A percentile compares a stretch with the other conserved stretches of the same genome.
Evolutionary conservation across 345 rosid genomes (phyloP).

Genomic region (Kernera saxatilis): DNA sequence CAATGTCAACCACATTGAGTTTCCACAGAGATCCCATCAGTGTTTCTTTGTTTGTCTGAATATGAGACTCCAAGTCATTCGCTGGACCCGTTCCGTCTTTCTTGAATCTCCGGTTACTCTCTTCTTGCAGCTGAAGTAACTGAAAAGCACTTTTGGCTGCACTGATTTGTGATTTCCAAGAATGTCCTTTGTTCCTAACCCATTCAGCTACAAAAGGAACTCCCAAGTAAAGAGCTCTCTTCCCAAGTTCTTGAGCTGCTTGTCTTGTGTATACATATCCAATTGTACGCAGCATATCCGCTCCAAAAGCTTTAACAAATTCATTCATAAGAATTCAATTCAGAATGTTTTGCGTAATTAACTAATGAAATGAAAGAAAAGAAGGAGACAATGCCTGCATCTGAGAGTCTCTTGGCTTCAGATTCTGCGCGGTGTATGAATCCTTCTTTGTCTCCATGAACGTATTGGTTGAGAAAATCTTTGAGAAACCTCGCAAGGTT

Average conservation of each 20-base stretch:
- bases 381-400: conserved; percentile 51
- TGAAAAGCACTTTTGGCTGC: conserved; percentile 98
- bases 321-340: background rate
- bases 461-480: conserved; percentile 68
- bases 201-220: conserved; percentile 97
- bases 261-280: conserved; percentile 90
- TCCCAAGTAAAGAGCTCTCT: conserved; percentile 73
- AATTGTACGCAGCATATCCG: conserved; percentile 76
- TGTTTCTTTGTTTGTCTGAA: conserved; percentile 67
- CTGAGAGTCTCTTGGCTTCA: conserved; percentile 78
- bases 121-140: conserved; percentile 90
- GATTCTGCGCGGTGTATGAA: conserved; percentile 61
- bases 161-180: conserved; percentile 87
- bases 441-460: conserved; percentile 68
- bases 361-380: background rate
- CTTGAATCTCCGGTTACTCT: conserved; percentile 51
- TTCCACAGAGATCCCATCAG: conserved; percentile 81
- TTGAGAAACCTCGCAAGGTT: conserved; percentile 64
- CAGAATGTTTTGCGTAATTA: background rate
- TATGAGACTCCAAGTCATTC: conserved; percentile 67
- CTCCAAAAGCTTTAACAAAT: conserved; percentile 68
- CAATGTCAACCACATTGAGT: conserved; percentile 86
- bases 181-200: conserved; percentile 96
- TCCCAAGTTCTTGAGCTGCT: conserved; percentile 95
- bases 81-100: conserved; percentile 49